Evolutionary conservation across 352 stramenopile genomes (phyloP), one percentile per base, ranked within the genome.

Genomic region (Phytophthora sp.): DNA sequence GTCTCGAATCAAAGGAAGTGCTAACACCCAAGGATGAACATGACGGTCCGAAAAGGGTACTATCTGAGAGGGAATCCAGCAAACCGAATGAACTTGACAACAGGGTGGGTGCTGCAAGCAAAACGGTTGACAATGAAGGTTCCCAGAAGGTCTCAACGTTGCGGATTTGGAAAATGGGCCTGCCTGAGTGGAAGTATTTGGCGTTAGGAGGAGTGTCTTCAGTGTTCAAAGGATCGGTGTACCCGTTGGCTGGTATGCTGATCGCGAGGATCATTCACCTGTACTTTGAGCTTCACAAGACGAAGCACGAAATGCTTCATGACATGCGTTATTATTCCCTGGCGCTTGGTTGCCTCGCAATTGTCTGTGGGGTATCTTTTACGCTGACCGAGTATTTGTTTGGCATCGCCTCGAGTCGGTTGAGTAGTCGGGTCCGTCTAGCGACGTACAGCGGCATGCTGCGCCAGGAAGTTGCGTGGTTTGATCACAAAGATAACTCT

Each of bases 361-460:
- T 84, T 2, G 50, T 75, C 0, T 87, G 77, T 26, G 71, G 61
- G 4, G n/a, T 69, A 4, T 79, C 74, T 2, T 44, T 60, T 26
- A 80, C 74, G 23, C 54, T 79, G 9, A 62, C 73, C 18, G 69
- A 89, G 46, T 89, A 87, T 37, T 66, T 69, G 7, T 93, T 93
- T 30, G 72, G 52, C 1, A 66, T 87, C 5, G 72, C 77, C 11
- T 76, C 77, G 12, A 69, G 84, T 52, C 65, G 72, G 3, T 62
- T 94, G 20, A 72, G 82, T 12, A 58, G 61, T 37, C 76, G 81
- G 0, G 59, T 95, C 0, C 79, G 84, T n/a, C 43, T 49, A 0
- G 31, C 45, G 4, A 73, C 75, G 18, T 94, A 89, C 51, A 17
- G 54, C 11, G 60, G 74, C 4, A 93, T 95, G 68, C 62, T 96